Evolutionary conservation across 148 eudicot species (phyloP).

Genomic region (Chenopodium quinoa): DNA sequence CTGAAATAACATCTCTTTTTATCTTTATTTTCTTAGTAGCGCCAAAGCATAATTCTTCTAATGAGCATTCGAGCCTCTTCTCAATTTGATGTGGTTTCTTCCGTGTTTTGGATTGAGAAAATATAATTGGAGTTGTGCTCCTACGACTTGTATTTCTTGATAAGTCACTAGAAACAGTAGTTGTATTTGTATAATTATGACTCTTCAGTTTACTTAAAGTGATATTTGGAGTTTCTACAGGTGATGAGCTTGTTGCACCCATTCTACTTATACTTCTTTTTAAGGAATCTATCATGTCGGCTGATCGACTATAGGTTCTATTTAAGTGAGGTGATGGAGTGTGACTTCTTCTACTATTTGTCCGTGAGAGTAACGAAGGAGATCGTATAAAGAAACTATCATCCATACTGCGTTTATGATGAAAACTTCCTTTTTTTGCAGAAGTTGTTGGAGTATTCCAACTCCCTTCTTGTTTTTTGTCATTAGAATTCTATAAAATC

Average conservation of each 20-base stretch:
- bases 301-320: slow-evolving; percentile 22
- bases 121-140: slow-evolving; percentile 59
- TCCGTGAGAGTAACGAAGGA: slow-evolving; percentile 35
- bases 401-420: slow-evolving; percentile 17
- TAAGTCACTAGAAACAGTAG: slow-evolving; percentile 3
- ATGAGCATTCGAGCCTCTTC: slow-evolving; percentile 62
- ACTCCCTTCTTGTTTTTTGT: slow-evolving; percentile 9
- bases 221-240: slow-evolving; percentile 3
- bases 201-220: slow-evolving; percentile 21
- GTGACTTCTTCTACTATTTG: slow-evolving; percentile 41
- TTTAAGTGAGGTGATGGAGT: slow-evolving; percentile 41
- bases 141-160: slow-evolving; percentile 34
- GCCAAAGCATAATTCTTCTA: slow-evolving; percentile 77
- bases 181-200: slow-evolving; percentile 2
- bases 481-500: not conserved
- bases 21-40: slow-evolving; percentile 59
- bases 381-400: slow-evolving; percentile 44
- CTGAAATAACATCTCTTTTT: slow-evolving; percentile 55
- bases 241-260: slow-evolving; percentile 23
- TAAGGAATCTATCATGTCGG: slow-evolving; percentile 8
- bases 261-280: slow-evolving; percentile 23
- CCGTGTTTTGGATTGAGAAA: slow-evolving; percentile 46
- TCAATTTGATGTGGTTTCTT: slow-evolving; percentile 56
- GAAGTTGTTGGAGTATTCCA: slow-evolving; percentile 32
- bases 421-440: not conserved